Base-by-base conservation (phyloP, 2,329 filamentous ascomycete genomes). In the Pochonia chlamydosporia region DNA sequence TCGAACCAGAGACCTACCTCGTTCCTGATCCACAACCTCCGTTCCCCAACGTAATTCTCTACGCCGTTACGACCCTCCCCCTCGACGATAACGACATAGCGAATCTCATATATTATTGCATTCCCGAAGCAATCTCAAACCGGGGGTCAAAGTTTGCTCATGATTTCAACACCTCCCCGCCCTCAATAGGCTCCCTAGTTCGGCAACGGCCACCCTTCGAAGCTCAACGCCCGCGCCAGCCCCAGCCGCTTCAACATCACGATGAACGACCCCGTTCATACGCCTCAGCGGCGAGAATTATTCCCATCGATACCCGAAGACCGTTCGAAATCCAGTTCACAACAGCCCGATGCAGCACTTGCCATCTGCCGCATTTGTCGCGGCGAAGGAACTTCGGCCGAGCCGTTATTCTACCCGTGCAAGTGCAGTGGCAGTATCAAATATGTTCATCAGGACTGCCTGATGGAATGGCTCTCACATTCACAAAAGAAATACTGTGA, bases 401-500 rank as follows among this genome's bases (percentile, higher is more conserved):
- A 97, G 63, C 90, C 89, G 49, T 78, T 99, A 33, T 99, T 96
- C 73, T 93, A 95, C 63, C 93, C 93, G 5, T 99, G 93, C 83
- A 96, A 96, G 74, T 99, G 93, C 73, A 96, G 89, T 63, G 93
- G 93, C 48, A 97, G 92, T 70, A 99, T 99, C 72, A 96, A 96
- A 72, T 96, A 87, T 61, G 93, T 99, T 52, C 93, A 99, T 66
- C 93, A 99, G 68, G 88, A 95, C 64, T 99, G 93, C 65, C 72
- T 99, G 68, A 96, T 99, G 86, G 91, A 97, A 69, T 99, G 93
- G 93, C 76, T 99, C 20, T 92, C 90, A 43, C 95, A 99, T 67
- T 97, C 93, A 2, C 91, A 99, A 65, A 99, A 99, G 79, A 97
- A 97, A 68, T 88, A 99, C 73, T 99, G 95, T 75, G 93, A 99